Percentiles rank a stretch among this genome's conserved stretches.
Evolutionary conservation across 176 grass and related monocot genomes (phyloP).

Genomic region (Tillandsia fasciculata): DNA sequence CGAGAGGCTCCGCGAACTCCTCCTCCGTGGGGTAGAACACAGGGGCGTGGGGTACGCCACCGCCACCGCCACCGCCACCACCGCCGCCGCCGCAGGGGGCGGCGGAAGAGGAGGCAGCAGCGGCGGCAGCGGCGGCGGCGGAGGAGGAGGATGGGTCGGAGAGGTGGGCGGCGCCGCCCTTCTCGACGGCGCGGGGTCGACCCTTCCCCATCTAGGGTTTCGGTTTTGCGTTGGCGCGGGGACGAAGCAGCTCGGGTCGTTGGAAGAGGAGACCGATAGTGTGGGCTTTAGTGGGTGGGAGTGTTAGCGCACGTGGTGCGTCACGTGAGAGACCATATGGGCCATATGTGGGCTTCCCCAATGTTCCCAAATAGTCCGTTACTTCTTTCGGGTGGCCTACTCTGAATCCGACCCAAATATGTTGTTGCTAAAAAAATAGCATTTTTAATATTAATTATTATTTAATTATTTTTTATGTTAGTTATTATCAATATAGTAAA

Average conservation of each 20-base stretch:
- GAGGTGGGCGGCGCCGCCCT: constrained; percentile 8
- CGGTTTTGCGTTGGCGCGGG: not conserved
- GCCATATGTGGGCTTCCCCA: too few relatives aligned
- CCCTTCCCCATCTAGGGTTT: constrained; percentile 15
- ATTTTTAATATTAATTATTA: too few relatives aligned
- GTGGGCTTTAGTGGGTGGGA: not conserved
- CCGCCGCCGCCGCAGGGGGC: not conserved
- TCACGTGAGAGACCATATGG: too few relatives aligned
- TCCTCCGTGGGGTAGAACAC: constrained; percentile 77
- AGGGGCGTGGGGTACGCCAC: constrained; percentile 38
- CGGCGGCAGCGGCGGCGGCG: not conserved
- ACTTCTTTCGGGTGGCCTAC: too few relatives aligned
- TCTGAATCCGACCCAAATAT: too few relatives aligned
- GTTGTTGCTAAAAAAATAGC: too few relatives aligned
- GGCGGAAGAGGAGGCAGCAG: not conserved
- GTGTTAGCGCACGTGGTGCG: too few relatives aligned
- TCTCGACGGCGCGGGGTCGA: constrained; percentile 25
- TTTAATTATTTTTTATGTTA: too few relatives aligned
- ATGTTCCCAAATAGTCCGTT: too few relatives aligned
- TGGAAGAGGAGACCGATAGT: not conserved
- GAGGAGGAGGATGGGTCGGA: not conserved
- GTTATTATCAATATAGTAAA: too few relatives aligned
- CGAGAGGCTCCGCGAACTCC: constrained; percentile 73
- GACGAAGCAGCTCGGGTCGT: not conserved
- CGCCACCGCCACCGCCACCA: not conserved